These are phyloP conservation scores for Nicotiana tomentosiformis DNA, from an alignment of 257 asterid genomes.

Conservation along the genomic window DNA sequence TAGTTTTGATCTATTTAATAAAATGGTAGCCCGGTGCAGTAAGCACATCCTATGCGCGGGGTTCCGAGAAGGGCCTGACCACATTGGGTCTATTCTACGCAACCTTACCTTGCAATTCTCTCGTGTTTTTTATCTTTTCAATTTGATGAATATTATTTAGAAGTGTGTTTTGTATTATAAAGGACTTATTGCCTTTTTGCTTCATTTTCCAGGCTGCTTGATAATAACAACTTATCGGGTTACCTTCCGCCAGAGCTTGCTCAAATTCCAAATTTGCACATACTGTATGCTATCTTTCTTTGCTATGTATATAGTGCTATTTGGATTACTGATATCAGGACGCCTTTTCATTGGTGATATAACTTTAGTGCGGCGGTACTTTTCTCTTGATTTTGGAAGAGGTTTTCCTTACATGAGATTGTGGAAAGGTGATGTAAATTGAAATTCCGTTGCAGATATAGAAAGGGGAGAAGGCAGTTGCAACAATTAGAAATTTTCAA, in stretches of 20 bases:
- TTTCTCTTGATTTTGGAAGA: not conserved
- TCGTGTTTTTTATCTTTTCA: not conserved
- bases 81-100: not conserved
- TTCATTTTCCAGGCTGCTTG: slow-evolving; percentile 72
- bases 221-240: slow-evolving; percentile 91
- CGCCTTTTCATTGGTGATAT: not conserved
- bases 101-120: not conserved
- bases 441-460: not conserved
- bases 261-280: slow-evolving; percentile 46
- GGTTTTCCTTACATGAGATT: not conserved
- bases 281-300: slow-evolving; percentile 55
- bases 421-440: not conserved
- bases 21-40: not conserved
- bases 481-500: not conserved
- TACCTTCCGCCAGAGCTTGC: slow-evolving; percentile 80
- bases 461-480: slow-evolving; percentile 4
- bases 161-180: not conserved
- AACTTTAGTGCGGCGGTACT: not conserved
- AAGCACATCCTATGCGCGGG: not conserved
- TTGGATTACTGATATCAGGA: not conserved
- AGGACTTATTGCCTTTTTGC: not conserved
- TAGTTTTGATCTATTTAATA: not conserved
- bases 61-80: not conserved
- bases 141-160: not conserved
- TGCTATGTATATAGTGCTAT: not conserved